A percentile compares a stretch with the other conserved stretches of the same genome.
Conservation (phyloP, 1,284 basidiomycete species). For the Rhodotorula sp. region DNA sequence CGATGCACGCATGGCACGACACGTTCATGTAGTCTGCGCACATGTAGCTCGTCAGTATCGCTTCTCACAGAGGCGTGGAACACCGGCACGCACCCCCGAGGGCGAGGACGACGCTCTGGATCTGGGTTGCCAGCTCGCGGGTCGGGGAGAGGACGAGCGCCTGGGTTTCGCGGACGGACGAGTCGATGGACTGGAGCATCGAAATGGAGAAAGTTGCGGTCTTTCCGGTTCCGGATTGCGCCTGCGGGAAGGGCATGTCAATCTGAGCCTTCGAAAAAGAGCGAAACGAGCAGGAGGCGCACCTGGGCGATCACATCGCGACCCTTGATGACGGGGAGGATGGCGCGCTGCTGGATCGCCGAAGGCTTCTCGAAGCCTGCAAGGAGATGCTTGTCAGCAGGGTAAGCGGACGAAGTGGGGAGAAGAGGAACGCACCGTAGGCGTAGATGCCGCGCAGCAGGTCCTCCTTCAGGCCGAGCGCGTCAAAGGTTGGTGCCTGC, state of each 20-base stretch:
- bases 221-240: slow-evolving; percentile 99
- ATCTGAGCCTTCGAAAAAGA: background rate
- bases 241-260: slow-evolving; percentile 76
- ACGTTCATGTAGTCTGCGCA: slow-evolving; percentile 66
- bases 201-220: slow-evolving; percentile 78
- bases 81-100: slow-evolving; percentile 63
- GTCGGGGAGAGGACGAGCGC: slow-evolving; percentile 94
- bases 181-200: slow-evolving; percentile 80
- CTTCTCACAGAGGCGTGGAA: too few species aligned
- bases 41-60: background rate
- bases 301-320: slow-evolving; percentile 55
- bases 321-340: slow-evolving; percentile 79
- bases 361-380: slow-evolving; percentile 98
- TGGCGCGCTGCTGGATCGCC: slow-evolving; percentile 97
- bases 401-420: too few species aligned
- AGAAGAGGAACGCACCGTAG: slow-evolving; percentile 72
- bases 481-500: slow-evolving; percentile 47
- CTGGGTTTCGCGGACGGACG: slow-evolving; percentile 92
- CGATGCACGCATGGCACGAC: slow-evolving; percentile 98
- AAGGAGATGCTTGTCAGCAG: background rate
- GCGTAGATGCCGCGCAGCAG: slow-evolving; percentile 96
- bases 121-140: slow-evolving; percentile 93
- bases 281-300: background rate
- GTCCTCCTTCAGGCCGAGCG: slow-evolving; percentile 76
- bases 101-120: slow-evolving; percentile 91